These are phyloP conservation scores for Testicularia cyperi DNA, from an alignment of 1,284 basidiomycete species.

Conservation along the genomic window DNA sequence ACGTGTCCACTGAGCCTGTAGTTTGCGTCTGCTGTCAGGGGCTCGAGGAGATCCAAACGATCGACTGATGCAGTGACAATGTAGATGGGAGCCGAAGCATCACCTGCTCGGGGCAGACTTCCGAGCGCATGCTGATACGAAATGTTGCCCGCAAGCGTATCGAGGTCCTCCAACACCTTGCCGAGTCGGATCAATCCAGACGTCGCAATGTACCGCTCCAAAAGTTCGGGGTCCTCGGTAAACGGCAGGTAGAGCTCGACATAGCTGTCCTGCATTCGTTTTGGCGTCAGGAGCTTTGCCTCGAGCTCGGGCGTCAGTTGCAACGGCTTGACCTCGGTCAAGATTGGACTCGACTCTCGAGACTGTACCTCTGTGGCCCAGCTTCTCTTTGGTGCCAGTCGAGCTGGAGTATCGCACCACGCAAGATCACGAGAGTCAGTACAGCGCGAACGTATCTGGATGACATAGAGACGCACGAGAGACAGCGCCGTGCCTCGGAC, in stretches of 20 bases:
- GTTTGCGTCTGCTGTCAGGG: slow-evolving; percentile 35
- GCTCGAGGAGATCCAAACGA: slow-evolving; percentile 52
- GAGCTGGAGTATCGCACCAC: slow-evolving; percentile 3
- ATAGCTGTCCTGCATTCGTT: slow-evolving; percentile 58
- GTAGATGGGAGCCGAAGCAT: slow-evolving; percentile 53
- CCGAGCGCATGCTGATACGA: slow-evolving; percentile 60
- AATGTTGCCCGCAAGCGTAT: slow-evolving; percentile 56
- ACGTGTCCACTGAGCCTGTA: slow-evolving; percentile 44
- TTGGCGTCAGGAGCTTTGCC: slow-evolving; percentile 32
- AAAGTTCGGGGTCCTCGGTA: slow-evolving; percentile 47
- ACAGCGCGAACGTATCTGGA: no score
- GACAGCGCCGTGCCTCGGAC: no score
- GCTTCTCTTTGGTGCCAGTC: slow-evolving; percentile 32
- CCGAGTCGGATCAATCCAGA: slow-evolving; percentile 58
- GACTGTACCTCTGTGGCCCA: slow-evolving; percentile 40
- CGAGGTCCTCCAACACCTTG: slow-evolving; percentile 61
- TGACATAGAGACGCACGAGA: no score
- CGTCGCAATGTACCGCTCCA: slow-evolving; percentile 60
- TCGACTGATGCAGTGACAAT: slow-evolving; percentile 62
- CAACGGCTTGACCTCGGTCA: background rate
- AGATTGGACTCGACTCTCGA: background rate
- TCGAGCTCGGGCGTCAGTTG: slow-evolving; percentile 12
- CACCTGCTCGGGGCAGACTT: slow-evolving; percentile 45
- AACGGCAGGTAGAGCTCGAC: slow-evolving; percentile 58
- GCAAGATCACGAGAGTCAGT: no score